Conservation (phyloP, 2,329 filamentous ascomycete genomes). For the Knufia fluminis region DNA sequence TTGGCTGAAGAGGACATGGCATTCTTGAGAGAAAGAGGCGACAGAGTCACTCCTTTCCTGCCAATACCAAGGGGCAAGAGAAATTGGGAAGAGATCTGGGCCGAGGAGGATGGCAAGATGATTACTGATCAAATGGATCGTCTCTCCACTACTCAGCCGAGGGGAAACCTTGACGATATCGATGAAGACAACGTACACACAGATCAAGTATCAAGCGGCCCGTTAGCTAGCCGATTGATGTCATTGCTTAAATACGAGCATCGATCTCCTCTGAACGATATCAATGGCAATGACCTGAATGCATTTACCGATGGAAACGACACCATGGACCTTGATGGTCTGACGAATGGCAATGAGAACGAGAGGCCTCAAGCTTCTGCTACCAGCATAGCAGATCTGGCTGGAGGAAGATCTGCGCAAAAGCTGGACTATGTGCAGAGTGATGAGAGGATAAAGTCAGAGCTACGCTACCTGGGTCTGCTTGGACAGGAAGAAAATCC, state of each 20-base stretch:
- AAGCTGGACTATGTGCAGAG: slow-evolving; percentile 78
- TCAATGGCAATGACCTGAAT: slow-evolving; percentile 46
- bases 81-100: slow-evolving; percentile 85
- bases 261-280: slow-evolving; percentile 44
- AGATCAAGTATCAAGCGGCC: slow-evolving; percentile 80
- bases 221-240: slow-evolving; percentile 71
- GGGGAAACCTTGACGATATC: slow-evolving; percentile 78
- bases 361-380: slow-evolving; percentile 55
- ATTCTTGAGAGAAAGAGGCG: slow-evolving; percentile 81
- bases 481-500: slow-evolving; percentile 60
- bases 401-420: slow-evolving; percentile 61
- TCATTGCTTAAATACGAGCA: slow-evolving; percentile 70
- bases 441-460: slow-evolving; percentile 83
- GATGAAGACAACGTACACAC: slow-evolving; percentile 79
- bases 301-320: slow-evolving; percentile 33
- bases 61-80: slow-evolving; percentile 77
- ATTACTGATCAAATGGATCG: slow-evolving; percentile 61
- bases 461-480: slow-evolving; percentile 84
- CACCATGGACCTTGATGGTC: slow-evolving; percentile 37
- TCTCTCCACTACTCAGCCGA: slow-evolving; percentile 68
- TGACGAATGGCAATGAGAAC: slow-evolving; percentile 32
- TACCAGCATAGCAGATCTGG: slow-evolving; percentile 64
- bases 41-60: slow-evolving; percentile 72
- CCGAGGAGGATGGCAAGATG: slow-evolving; percentile 80
- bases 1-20: slow-evolving; percentile 90